phyloP scores from a whole-genome alignment of 495 filamentous ascomycete genomes.

The Aspergillus leporis region DNA sequence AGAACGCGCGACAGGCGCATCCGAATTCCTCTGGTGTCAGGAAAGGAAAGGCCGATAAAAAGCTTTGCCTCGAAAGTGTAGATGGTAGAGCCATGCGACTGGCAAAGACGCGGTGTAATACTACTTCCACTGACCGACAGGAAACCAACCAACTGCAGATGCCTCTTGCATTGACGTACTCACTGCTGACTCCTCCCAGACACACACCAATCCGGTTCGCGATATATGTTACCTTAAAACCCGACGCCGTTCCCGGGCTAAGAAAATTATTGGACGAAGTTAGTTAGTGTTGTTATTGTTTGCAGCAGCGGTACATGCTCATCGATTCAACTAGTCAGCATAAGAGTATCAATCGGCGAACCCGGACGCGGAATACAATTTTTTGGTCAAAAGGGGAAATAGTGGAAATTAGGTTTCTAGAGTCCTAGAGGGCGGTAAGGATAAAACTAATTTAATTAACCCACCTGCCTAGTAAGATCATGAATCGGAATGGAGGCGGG shows the following conservation, averaged over 20 bases:
- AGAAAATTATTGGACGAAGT: not conserved
- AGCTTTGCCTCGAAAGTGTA: conserved; percentile 1
- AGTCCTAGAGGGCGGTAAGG: not conserved
- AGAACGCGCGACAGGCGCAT: conserved; percentile 58
- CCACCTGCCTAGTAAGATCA: no score
- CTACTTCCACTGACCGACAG: conserved; percentile 15
- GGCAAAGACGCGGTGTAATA: conserved; percentile 25
- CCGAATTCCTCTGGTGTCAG: conserved; percentile 60
- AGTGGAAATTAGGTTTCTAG: not conserved
- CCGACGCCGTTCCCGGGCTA: not conserved
- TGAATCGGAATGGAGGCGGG: no score
- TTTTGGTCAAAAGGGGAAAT: not conserved
- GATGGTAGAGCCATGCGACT: conserved; percentile 23
- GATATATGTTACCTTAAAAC: not conserved
- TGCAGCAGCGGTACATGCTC: not conserved
- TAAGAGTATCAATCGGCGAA: not conserved
- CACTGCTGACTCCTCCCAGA: not conserved
- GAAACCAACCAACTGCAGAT: conserved; percentile 8
- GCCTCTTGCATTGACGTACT: conserved; percentile 10
- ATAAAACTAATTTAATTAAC: not conserved
- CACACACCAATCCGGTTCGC: conserved; percentile 19
- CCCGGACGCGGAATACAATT: not conserved
- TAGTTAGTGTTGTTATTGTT: conserved; percentile 9
- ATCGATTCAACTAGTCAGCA: not conserved
- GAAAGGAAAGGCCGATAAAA: conserved; percentile 48